Percentiles rank a stretch among this genome's conserved stretches.
Conservation (phyloP, 148 eudicot species). For the Nepenthes gracilis region DNA sequence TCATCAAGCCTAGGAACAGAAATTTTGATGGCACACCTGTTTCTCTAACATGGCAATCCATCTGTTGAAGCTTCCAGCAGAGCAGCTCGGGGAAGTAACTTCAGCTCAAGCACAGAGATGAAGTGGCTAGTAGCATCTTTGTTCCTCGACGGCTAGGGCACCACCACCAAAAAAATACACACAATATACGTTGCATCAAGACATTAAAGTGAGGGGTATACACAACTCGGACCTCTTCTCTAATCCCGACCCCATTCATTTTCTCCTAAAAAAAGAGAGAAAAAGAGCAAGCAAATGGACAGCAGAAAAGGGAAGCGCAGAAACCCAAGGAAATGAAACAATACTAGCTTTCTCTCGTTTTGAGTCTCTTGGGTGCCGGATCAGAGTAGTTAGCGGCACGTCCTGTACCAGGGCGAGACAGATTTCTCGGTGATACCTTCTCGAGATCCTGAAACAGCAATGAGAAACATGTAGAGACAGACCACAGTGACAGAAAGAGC, state of each 20-base stretch:
- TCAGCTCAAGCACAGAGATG: too few relatives aligned
- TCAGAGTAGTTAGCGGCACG: constrained; percentile 19
- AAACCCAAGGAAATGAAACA: constrained; percentile 3
- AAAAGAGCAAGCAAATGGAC: neutral
- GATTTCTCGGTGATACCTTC: constrained; percentile 17
- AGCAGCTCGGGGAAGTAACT: too few relatives aligned
- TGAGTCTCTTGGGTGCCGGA: constrained; percentile 42
- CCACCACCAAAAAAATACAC: too few relatives aligned
- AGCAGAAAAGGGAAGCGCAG: constrained; percentile 1
- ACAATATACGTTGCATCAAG: too few relatives aligned
- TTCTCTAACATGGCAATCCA: too few relatives aligned
- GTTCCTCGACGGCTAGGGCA: too few relatives aligned
- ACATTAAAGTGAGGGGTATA: neutral
- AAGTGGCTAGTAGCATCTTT: too few relatives aligned
- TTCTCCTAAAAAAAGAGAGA: neutral
- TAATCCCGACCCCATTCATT: neutral
- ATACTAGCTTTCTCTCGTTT: constrained; percentile 29
- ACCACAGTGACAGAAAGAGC: neutral
- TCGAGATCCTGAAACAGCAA: constrained; percentile 27
- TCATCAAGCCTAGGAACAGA: too few relatives aligned
- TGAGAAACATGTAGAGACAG: neutral
- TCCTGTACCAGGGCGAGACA: constrained; percentile 22
- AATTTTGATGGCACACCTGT: too few relatives aligned
- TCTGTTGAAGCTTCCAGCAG: too few relatives aligned
- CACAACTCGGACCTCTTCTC: neutral